A percentile compares a stretch with the other conserved stretches of the same genome.
phyloP scores from a whole-genome alignment of 1,284 basidiomycete genomes.

The Inonotus hispidus region DNA sequence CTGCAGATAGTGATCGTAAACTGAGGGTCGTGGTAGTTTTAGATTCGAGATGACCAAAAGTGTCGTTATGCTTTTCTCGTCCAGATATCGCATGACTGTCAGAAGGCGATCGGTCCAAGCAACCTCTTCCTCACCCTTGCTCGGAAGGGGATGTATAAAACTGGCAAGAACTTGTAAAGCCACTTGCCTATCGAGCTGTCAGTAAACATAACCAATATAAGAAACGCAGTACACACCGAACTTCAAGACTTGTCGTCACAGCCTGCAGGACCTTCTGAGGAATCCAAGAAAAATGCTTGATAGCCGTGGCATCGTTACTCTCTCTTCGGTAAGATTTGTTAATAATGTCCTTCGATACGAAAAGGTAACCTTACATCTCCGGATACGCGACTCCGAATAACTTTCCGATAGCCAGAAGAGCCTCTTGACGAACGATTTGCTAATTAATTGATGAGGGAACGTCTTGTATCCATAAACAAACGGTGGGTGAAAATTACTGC shows the following conservation, averaged over 20 bases:
- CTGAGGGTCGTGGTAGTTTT: constrained; percentile 53
- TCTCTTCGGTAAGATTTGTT: constrained; percentile 52
- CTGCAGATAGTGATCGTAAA: constrained; percentile 62
- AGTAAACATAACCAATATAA: neutral
- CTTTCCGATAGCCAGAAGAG: constrained; percentile 72
- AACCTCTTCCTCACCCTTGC: constrained; percentile 59
- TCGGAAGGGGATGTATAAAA: constrained; percentile 78
- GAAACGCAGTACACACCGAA: constrained; percentile 40
- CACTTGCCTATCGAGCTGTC: constrained; percentile 36
- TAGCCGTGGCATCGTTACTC: constrained; percentile 67
- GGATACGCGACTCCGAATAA: constrained; percentile 81
- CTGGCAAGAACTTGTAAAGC: constrained; percentile 66
- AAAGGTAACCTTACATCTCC: constrained; percentile 68
- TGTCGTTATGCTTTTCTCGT: constrained; percentile 50
- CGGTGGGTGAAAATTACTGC: constrained; percentile 15
- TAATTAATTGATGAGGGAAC: constrained; percentile 27
- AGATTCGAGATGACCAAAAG: constrained; percentile 62
- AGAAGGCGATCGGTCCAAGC: constrained; percentile 86
- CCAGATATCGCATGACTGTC: constrained; percentile 67
- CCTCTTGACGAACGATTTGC: constrained; percentile 77
- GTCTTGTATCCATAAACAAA: neutral
- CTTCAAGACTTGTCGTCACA: constrained; percentile 45
- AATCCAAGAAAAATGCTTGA: constrained; percentile 91
- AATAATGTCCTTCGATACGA: constrained; percentile 9
- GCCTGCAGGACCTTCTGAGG: constrained; percentile 68